Evolutionary conservation across 257 asterid genomes (phyloP).

Genomic region (Solanum chiquidenum): DNA sequence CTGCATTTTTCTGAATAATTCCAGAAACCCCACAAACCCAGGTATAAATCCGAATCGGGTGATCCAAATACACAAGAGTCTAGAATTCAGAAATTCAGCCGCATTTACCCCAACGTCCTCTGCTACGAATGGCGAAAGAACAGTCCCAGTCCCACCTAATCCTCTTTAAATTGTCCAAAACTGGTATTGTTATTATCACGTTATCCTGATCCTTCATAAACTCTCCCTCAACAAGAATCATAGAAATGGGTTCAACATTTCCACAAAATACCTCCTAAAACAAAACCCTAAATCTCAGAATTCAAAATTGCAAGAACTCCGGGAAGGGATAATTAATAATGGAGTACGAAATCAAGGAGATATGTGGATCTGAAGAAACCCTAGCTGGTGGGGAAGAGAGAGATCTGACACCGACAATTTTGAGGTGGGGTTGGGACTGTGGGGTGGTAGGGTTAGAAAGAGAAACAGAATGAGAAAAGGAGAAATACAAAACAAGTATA

Average conservation of each 20-base stretch:
- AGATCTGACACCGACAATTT: constrained; percentile 51
- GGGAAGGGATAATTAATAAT: not conserved
- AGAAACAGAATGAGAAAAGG: constrained; percentile 1
- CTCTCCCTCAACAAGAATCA: constrained; percentile 16
- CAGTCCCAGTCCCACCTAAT: constrained; percentile 42
- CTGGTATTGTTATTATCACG: constrained; percentile 11
- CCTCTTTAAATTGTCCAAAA: constrained; percentile 30
- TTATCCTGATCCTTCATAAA: constrained; percentile 48
- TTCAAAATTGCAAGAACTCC: not conserved
- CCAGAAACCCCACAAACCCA: constrained; percentile 4
- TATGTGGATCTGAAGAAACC: constrained; percentile 38
- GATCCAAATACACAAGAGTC: constrained; percentile 1
- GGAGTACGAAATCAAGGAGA: not conserved
- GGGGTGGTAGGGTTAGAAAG: constrained; percentile 8
- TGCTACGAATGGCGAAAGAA: constrained; percentile 56
- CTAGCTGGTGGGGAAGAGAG: constrained; percentile 23
- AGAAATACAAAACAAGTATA: not conserved
- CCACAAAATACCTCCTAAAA: not conserved
- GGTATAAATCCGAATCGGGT: not conserved
- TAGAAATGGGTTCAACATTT: not conserved
- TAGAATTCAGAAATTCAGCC: constrained; percentile 38
- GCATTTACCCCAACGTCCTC: constrained; percentile 74
- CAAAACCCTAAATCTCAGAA: not conserved
- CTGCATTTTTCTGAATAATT: constrained; percentile 37
- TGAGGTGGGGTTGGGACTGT: constrained; percentile 8